These are phyloP conservation scores for Carex myosuroides DNA, from an alignment of 176 grass and related monocot genomes.

Conservation along the genomic window DNA sequence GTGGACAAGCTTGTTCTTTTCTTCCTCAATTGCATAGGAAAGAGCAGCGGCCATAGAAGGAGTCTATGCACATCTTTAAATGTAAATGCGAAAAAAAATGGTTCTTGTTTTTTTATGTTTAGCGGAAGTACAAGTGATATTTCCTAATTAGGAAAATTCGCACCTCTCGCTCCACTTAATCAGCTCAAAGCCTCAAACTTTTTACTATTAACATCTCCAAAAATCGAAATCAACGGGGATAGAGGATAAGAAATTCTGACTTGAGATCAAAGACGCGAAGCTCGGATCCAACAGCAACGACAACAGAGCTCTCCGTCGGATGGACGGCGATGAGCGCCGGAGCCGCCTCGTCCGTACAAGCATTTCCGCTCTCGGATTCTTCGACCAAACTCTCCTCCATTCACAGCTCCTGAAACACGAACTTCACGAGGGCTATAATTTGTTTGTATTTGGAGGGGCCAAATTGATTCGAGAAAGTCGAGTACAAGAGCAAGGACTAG, in stretches of 20 bases:
- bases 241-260: constrained; percentile 24
- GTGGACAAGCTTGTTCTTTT: not conserved
- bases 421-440: not conserved
- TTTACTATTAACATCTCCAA: not conserved
- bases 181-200: not conserved
- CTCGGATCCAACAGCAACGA: constrained; percentile 64
- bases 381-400: constrained; percentile 31
- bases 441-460: not conserved
- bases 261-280: constrained; percentile 76
- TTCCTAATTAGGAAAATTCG: not conserved
- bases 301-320: constrained; percentile 48
- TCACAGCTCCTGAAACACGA: not conserved
- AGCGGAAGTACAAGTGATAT: not conserved
- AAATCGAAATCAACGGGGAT: not conserved
- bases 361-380: constrained; percentile 48
- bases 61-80: not conserved
- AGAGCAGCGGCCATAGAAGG: not conserved
- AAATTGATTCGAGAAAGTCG: not conserved
- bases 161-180: not conserved
- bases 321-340: constrained; percentile 64
- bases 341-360: constrained; percentile 43
- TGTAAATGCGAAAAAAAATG: not conserved
- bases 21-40: not conserved
- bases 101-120: not conserved
- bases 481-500: not conserved